A percentile compares a stretch with the other conserved stretches of the same genome.
Evolutionary conservation across 768 basidiomycete species (phyloP).

Genomic region (Mycena pura): DNA sequence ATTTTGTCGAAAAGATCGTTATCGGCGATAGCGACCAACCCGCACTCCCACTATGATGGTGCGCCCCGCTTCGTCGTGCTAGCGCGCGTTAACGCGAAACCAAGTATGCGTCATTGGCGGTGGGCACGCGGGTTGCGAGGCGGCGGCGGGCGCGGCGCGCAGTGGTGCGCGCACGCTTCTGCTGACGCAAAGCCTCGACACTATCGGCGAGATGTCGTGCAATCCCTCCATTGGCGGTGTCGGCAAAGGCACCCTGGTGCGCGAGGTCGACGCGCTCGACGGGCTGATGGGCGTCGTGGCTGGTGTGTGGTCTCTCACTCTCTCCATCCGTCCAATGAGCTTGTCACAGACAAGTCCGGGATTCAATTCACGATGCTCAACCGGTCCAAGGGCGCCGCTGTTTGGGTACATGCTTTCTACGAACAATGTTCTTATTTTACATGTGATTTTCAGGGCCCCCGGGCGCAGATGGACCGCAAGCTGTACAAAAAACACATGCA

Average conservation of each 20-base stretch:
- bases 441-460: conserved; percentile 66
- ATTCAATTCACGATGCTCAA: conserved; percentile 91
- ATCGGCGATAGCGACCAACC: too few species aligned
- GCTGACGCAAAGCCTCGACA: conserved; percentile 82
- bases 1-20: too few species aligned
- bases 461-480: conserved; percentile 88
- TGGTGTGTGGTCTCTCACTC: conserved; percentile 52
- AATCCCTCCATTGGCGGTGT: conserved; percentile 94
- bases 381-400: conserved; percentile 84
- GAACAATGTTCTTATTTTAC: background rate
- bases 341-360: conserved; percentile 75
- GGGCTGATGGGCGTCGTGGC: conserved; percentile 86
- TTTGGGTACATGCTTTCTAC: conserved; percentile 65
- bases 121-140: conserved; percentile 93
- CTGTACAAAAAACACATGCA: conserved; percentile 89
- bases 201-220: conserved; percentile 84
- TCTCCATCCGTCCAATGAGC: background rate
- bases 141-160: conserved; percentile 85
- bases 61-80: too few species aligned
- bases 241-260: conserved; percentile 90
- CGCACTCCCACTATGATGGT: too few species aligned
- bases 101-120: conserved; percentile 91
- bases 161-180: conserved; percentile 83
- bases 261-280: conserved; percentile 90
- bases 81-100: too few species aligned